These are phyloP conservation scores for Lablab purpureus DNA, from an alignment of 306 rosid genomes.

Conservation along the genomic window DNA sequence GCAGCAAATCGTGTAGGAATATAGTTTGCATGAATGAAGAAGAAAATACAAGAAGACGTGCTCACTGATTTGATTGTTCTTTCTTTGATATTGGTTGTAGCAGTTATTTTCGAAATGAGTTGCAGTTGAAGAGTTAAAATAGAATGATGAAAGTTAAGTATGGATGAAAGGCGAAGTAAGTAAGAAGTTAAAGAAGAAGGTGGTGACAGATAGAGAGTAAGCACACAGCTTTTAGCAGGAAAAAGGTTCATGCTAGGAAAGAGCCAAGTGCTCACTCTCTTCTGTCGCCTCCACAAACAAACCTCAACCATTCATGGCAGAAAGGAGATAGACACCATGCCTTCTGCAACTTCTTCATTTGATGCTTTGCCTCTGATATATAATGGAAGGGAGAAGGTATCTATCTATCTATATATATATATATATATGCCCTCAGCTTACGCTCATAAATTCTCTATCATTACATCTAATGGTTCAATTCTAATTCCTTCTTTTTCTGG, in stretches of 20 bases:
- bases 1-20: no score
- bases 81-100: no score
- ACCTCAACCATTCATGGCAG: background rate
- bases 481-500: conserved; percentile 11
- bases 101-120: no score
- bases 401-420: background rate
- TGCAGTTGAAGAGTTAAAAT: no score
- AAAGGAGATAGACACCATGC: no score
- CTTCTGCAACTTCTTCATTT: conserved; percentile 26
- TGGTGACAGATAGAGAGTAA: conserved; percentile 57
- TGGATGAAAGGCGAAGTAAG: no score
- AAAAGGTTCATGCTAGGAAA: conserved; percentile 47
- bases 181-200: background rate
- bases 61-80: no score
- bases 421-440: background rate
- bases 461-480: background rate
- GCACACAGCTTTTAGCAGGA: conserved; percentile 58
- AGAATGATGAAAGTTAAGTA: no score
- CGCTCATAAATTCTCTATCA: conserved; percentile 20
- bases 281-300: conserved; percentile 58
- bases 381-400: no score
- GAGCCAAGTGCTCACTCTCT: conserved; percentile 66
- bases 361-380: background rate
- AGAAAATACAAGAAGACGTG: no score
- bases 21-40: no score